Conservation (phyloP, 1,139 yeast species). For the Suhomyces guaymorum region DNA sequence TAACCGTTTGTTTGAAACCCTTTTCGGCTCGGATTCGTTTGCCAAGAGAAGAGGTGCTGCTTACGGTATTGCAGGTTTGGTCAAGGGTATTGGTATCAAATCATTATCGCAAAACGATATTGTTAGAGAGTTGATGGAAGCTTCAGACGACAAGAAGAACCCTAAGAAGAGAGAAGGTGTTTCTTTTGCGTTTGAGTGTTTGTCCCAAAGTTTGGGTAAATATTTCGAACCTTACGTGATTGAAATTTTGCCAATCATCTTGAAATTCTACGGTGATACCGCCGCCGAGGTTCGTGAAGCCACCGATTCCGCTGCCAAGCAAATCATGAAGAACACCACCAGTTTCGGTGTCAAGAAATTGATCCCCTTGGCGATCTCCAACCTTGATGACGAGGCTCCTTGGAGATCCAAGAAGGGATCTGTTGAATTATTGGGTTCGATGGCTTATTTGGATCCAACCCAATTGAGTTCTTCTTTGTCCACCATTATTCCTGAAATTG, state of each 20-base stretch:
- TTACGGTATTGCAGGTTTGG: slow-evolving; percentile 91
- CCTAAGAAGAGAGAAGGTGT: slow-evolving; percentile 82
- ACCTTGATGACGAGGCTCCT: slow-evolving; percentile 83
- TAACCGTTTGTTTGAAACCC: slow-evolving; percentile 56
- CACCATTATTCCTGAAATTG: slow-evolving; percentile 91
- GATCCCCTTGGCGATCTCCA: slow-evolving; percentile 86
- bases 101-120: slow-evolving; percentile 75
- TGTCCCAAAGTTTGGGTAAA: slow-evolving; percentile 73
- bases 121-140: slow-evolving; percentile 74
- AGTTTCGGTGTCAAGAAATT: slow-evolving; percentile 88
- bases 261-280: slow-evolving; percentile 82
- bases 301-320: slow-evolving; percentile 82
- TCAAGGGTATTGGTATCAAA: slow-evolving; percentile 84
- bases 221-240: slow-evolving; percentile 92
- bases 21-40: slow-evolving; percentile 54
- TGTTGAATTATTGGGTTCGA: slow-evolving; percentile 91
- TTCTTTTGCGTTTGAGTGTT: slow-evolving; percentile 80
- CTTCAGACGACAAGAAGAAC: slow-evolving; percentile 84
- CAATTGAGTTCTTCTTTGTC: slow-evolving; percentile 89
- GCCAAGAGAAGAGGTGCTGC: slow-evolving; percentile 89
- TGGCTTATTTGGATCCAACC: slow-evolving; percentile 96
- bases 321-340: slow-evolving; percentile 88
- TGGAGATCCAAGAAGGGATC: slow-evolving; percentile 99
- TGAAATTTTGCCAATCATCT: slow-evolving; percentile 78
- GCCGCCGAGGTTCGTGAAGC: slow-evolving; percentile 86